Evolutionary conservation across 352 stramenopile genomes (phyloP).

Genomic region (Globisporangium canariense): DNA sequence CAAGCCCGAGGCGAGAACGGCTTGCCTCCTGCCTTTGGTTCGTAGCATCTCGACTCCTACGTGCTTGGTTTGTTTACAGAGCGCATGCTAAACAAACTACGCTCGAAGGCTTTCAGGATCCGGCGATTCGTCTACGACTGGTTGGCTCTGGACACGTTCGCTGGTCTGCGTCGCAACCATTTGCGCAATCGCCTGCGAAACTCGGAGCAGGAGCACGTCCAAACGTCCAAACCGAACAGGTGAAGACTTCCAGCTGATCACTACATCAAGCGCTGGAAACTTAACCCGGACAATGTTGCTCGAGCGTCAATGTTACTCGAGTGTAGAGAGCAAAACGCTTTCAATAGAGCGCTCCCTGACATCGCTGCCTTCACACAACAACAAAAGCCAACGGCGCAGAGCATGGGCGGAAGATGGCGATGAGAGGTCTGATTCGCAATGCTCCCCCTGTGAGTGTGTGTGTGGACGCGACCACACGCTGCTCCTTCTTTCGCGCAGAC

Average conservation of each 20-base stretch:
- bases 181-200: neutral
- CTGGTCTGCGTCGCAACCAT: neutral
- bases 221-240: neutral
- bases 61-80: too few species aligned
- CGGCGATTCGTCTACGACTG: neutral
- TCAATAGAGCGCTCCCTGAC: neutral
- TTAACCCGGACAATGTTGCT: neutral
- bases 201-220: neutral
- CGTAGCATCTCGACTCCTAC: too few species aligned
- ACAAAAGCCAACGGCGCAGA: neutral
- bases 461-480: too few species aligned
- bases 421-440: slow-evolving; percentile 4
- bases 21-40: too few species aligned
- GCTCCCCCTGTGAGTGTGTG: neutral
- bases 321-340: neutral
- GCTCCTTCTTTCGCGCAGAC: neutral
- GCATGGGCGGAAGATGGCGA: slow-evolving; percentile 1
- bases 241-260: slow-evolving; percentile 1
- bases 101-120: neutral
- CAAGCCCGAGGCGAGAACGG: too few species aligned
- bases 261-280: neutral
- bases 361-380: neutral
- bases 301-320: neutral
- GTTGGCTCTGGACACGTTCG: neutral
- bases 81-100: neutral